Percentiles rank a stretch among this genome's conserved stretches.
phyloP scores from a whole-genome alignment of 768 basidiomycete species.

The Mycena rebaudengoi region DNA sequence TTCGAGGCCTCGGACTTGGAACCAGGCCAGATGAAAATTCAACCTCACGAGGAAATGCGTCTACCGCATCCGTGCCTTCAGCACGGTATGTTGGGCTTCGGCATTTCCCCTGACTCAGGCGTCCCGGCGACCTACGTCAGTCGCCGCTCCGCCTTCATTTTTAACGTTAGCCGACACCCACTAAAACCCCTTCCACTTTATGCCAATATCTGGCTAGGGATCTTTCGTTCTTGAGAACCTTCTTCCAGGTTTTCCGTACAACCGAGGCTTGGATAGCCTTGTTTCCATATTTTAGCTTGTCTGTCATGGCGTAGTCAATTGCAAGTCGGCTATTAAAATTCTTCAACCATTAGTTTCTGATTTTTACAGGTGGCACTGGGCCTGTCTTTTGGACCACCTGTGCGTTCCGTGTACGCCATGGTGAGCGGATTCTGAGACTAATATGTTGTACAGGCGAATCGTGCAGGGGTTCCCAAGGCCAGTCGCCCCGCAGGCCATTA shows the following conservation, averaged over 20 bases:
- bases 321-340: neutral
- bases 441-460: neutral
- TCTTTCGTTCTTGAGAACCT: neutral
- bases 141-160: neutral
- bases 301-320: neutral
- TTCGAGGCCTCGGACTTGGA: neutral
- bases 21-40: neutral
- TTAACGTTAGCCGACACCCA: constrained; percentile 9
- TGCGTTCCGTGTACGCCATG: neutral
- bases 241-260: constrained; percentile 1
- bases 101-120: neutral
- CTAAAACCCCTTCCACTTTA: constrained; percentile 3
- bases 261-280: neutral
- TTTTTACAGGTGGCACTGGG: neutral
- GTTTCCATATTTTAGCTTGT: neutral
- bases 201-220: neutral
- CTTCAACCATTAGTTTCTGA: neutral
- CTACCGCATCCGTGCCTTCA: neutral
- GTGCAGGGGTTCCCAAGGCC: neutral
- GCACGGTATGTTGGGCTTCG: constrained; percentile 1
- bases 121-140: neutral
- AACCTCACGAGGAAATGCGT: too few species aligned
- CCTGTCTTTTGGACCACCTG: neutral
- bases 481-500: neutral
- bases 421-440: neutral